Base-by-base conservation (phyloP, 2,329 filamentous ascomycete genomes). In the Alternaria sp. region DNA sequence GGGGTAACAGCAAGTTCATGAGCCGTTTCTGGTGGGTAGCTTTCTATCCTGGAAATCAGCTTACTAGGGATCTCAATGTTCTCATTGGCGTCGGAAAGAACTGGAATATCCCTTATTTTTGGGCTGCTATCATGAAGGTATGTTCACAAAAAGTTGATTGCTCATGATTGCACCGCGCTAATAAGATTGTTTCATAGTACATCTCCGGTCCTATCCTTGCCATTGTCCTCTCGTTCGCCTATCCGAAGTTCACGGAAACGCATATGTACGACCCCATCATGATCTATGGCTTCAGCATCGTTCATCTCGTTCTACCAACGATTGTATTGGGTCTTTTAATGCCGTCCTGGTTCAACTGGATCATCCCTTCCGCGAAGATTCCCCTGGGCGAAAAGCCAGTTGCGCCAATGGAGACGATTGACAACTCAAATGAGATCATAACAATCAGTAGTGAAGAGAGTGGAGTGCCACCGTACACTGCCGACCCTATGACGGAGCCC, bases 31-130 rank as follows among this genome's bases (percentile, higher is more conserved):
- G 83, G 81, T 53, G 42, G 55, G 18, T 85, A 9, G 75, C 75
- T 1, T 83, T 85, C 63, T 86, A 86, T 72, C 86, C 83, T 18
- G 84, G 83, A 48, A 82, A 86, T 62, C 85, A 86, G 75, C 79
- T 86, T 16, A 78, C 81, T n/a, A 79, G 78, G n/a, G 84, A 86
- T 62, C 78, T 86, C 41, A 86, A 86, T 56, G 68, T 78, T 5
- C 79, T 83, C 41, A 79, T 86, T 28, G 83, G 80, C 7, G 75
- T 72, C 1, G 83, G 82, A 55, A 82, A 81, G 41, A 86, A 86
- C 72, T 86, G 84, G 84, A 78, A 67, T 1, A 83, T 87, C 26
- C 83, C 84, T 2, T 61, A 60, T 61, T 81, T 84, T 69, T 84
- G 83, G 80, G 79, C 80, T 1, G 20, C 51, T n/a, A 55, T 55